phyloP scores from a whole-genome alignment of 2,329 filamentous ascomycete species.

The Hymenoscyphus infarciens region DNA sequence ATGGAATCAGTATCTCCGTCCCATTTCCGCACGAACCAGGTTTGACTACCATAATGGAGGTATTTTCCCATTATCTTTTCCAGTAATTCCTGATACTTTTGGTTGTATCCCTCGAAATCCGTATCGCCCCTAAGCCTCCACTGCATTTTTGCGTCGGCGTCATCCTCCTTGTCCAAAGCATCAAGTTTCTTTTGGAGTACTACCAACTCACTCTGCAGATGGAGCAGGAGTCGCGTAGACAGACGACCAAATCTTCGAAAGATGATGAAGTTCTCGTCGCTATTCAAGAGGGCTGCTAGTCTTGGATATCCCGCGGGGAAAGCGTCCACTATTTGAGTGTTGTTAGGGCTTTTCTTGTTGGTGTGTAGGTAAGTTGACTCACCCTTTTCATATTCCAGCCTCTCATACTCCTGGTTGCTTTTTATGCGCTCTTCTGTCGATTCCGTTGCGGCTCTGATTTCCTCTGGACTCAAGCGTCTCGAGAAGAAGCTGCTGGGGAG shows the following conservation, averaged over 20 bases:
- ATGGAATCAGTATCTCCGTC: neutral
- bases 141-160: neutral
- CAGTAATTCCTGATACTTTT: constrained; percentile 9
- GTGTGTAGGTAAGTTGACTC: neutral
- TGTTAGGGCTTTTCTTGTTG: neutral
- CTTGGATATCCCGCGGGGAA: constrained; percentile 17
- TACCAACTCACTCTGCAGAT: constrained; percentile 15
- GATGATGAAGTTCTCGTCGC: constrained; percentile 15
- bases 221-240: constrained; percentile 16
- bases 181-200: constrained; percentile 16
- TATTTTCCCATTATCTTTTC: constrained; percentile 7
- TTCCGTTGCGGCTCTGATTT: neutral
- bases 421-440: neutral
- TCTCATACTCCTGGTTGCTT: constrained; percentile 6
- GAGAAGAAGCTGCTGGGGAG: neutral
- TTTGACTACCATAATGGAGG: constrained; percentile 11
- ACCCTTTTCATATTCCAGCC: constrained; percentile 13
- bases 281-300: constrained; percentile 19
- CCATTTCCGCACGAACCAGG: neutral
- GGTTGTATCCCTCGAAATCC: constrained; percentile 6
- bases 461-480: neutral
- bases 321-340: constrained; percentile 11
- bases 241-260: constrained; percentile 17
- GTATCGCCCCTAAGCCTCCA: constrained; percentile 9
- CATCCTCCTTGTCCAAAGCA: constrained; percentile 17